These are phyloP conservation scores for Cystofilobasidium macerans DNA, from an alignment of 768 basidiomycete genomes.

Conservation along the genomic window DNA sequence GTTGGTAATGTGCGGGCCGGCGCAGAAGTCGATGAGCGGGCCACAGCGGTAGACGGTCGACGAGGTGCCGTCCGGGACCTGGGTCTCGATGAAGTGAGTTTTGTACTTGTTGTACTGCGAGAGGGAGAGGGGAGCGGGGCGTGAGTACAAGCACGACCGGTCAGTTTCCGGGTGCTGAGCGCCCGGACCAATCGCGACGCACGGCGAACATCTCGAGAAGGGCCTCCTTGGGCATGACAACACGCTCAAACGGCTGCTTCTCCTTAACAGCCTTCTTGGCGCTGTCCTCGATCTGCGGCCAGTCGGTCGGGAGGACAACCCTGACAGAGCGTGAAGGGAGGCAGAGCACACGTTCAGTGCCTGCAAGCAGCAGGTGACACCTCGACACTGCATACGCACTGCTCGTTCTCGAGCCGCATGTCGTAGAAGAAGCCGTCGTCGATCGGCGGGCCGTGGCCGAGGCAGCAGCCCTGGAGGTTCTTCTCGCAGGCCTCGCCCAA, in stretches of 20 bases:
- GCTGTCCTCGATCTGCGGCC: slow-evolving; percentile 76
- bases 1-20: slow-evolving; percentile 95
- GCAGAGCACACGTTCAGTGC: background rate
- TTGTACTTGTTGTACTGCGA: slow-evolving; percentile 96
- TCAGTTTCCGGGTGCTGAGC: background rate
- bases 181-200: slow-evolving; percentile 32
- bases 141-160: too few relatives aligned
- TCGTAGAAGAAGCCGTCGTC: slow-evolving; percentile 99
- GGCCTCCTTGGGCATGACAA: slow-evolving; percentile 87
- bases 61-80: slow-evolving; percentile 88
- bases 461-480: slow-evolving; percentile 82
- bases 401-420: slow-evolving; percentile 70
- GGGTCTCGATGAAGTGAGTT: slow-evolving; percentile 83
- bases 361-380: background rate
- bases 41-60: slow-evolving; percentile 96
- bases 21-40: slow-evolving; percentile 93
- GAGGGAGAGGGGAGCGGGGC: background rate
- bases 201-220: slow-evolving; percentile 93
- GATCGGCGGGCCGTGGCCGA: slow-evolving; percentile 92
- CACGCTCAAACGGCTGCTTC: slow-evolving; percentile 90
- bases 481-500: slow-evolving; percentile 92
- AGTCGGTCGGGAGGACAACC: slow-evolving; percentile 68
- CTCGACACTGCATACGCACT: slow-evolving; percentile 41
- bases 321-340: slow-evolving; percentile 38
- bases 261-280: slow-evolving; percentile 84